A percentile compares a stretch with the other conserved stretches of the same genome.
These are phyloP conservation scores for Vigna reflexopilosa DNA, from an alignment of 306 rosid genomes.

Conservation along the genomic window DNA sequence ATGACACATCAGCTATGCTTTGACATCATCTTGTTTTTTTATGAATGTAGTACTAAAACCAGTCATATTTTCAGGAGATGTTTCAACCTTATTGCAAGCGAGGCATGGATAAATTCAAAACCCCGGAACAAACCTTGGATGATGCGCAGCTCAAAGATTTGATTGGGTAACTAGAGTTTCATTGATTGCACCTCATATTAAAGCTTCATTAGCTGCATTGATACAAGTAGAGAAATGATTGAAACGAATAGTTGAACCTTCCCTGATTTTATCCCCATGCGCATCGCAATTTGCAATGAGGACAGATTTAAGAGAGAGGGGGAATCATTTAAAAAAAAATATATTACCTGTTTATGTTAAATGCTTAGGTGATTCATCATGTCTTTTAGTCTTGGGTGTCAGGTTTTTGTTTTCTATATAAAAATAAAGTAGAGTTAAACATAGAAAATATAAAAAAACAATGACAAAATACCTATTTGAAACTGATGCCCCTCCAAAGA, in stretches of 20 bases:
- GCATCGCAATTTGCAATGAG: no score
- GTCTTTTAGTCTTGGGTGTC: no score
- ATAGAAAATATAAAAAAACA: no score
- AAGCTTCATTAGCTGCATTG: not conserved
- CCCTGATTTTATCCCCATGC: slow-evolving; percentile 4
- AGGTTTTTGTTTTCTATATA: no score
- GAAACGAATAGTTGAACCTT: not conserved
- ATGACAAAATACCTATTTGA: no score
- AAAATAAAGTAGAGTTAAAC: no score
- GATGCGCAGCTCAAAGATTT: not conserved
- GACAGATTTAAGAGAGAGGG: no score
- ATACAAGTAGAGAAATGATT: not conserved
- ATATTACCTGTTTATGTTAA: no score
- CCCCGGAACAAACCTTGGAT: not conserved
- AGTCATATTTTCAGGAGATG: not conserved
- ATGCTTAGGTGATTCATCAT: no score
- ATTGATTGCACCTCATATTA: not conserved
- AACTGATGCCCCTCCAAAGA: no score
- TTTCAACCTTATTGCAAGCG: not conserved
- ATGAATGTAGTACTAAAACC: not conserved
- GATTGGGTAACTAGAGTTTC: not conserved
- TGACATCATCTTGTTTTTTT: not conserved
- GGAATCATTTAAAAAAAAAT: no score
- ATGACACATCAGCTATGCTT: not conserved
- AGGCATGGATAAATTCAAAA: slow-evolving; percentile 1